These are phyloP conservation scores for Pleurotus giganteus DNA, from an alignment of 768 basidiomycete genomes.

Conservation along the genomic window DNA sequence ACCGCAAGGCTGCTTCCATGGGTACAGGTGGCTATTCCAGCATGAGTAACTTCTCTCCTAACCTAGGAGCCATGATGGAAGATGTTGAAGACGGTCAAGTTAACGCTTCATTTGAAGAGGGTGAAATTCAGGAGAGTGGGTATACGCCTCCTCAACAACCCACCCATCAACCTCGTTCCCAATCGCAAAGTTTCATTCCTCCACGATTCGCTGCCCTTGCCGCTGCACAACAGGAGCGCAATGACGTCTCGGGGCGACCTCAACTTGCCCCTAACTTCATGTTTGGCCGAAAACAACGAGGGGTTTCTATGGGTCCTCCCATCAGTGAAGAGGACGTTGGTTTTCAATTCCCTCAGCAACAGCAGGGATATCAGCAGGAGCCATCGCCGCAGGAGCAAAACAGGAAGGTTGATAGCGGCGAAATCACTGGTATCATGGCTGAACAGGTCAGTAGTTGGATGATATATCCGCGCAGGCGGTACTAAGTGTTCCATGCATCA, in stretches of 20 bases:
- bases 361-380: conserved; percentile 25
- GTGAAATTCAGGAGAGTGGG: conserved; percentile 67
- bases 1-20: conserved; percentile 81
- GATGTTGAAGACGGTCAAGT: conserved; percentile 65
- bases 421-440: conserved; percentile 89
- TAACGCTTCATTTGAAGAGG: conserved; percentile 59
- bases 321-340: conserved; percentile 79
- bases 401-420: conserved; percentile 65
- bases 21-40: conserved; percentile 57
- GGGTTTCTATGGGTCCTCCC: conserved; percentile 61
- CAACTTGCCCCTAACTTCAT: conserved; percentile 91
- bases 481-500: conserved; percentile 23
- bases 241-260: conserved; percentile 70
- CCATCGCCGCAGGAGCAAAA: conserved; percentile 35
- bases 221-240: conserved; percentile 66
- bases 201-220: conserved; percentile 86
- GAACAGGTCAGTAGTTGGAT: conserved; percentile 76
- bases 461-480: conserved; percentile 9
- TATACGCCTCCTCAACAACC: conserved; percentile 36
- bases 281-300: conserved; percentile 66
- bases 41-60: conserved; percentile 72
- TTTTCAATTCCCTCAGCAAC: conserved; percentile 80
- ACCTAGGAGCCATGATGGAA: conserved; percentile 82
- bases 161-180: conserved; percentile 68
- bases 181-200: conserved; percentile 82